phyloP scores from a whole-genome alignment of 352 stramenopile genomes.

The Phytophthora constricta region DNA sequence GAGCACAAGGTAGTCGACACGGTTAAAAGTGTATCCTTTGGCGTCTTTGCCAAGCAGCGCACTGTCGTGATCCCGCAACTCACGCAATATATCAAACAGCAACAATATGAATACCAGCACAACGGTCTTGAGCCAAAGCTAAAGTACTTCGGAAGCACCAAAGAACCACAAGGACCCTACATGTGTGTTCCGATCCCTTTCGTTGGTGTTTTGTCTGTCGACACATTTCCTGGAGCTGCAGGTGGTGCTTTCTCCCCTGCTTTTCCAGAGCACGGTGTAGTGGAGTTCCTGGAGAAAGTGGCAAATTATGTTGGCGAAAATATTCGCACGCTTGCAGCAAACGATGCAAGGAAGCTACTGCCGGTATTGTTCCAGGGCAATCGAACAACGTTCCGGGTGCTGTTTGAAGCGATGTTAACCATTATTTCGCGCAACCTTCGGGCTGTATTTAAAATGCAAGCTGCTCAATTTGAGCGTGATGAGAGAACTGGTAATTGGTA shows the following conservation, averaged over 20 bases:
- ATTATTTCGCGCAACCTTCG: constrained; percentile 52
- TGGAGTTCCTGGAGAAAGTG: constrained; percentile 54
- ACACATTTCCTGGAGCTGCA: constrained; percentile 68
- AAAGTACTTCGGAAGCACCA: constrained; percentile 31
- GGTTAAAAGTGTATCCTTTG: constrained; percentile 53
- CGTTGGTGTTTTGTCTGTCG: constrained; percentile 66
- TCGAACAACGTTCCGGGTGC: constrained; percentile 40
- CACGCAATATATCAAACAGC: constrained; percentile 25
- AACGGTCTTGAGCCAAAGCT: constrained; percentile 21
- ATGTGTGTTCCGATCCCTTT: constrained; percentile 79
- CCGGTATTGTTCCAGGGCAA: constrained; percentile 68
- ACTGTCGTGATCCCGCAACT: constrained; percentile 62
- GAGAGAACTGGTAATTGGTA: constrained; percentile 8
- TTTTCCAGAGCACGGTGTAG: constrained; percentile 64
- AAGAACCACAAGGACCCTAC: constrained; percentile 42
- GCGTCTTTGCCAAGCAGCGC: constrained; percentile 54
- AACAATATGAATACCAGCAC: constrained; percentile 22
- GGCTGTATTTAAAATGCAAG: constrained; percentile 45
- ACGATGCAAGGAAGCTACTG: constrained; percentile 27
- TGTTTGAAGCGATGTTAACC: constrained; percentile 47
- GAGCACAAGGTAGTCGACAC: constrained; percentile 45
- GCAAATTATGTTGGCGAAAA: constrained; percentile 57
- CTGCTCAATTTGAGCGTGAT: constrained; percentile 33
- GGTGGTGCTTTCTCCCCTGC: constrained; percentile 50
- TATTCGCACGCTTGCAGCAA: constrained; percentile 41